phyloP scores from a whole-genome alignment of 441 rosid species.

The Gossypium gossypioides region DNA sequence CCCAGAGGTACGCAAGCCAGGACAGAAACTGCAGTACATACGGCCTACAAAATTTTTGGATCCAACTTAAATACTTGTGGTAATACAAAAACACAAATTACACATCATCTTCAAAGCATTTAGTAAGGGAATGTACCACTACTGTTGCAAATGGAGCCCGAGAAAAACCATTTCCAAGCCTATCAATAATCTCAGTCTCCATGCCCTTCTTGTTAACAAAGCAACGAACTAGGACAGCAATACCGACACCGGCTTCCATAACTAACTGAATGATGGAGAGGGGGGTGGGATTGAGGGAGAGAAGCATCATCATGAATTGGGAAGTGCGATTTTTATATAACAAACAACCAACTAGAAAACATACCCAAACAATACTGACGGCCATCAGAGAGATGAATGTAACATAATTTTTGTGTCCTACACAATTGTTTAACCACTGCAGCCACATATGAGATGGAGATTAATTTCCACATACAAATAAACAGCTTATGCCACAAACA shows the following conservation, averaged over 20 bases:
- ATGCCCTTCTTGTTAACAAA: constrained; percentile 49
- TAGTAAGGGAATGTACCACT: constrained; percentile 36
- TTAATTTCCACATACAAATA: constrained; percentile 14
- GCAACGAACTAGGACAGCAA: constrained; percentile 55
- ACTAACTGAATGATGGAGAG: constrained; percentile 28
- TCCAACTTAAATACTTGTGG: constrained; percentile 12
- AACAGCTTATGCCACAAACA: constrained; percentile 2
- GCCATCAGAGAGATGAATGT: constrained; percentile 59
- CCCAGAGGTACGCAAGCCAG: constrained; percentile 55
- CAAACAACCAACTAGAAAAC: constrained; percentile 14
- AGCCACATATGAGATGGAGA: constrained; percentile 22
- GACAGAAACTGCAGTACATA: constrained; percentile 51
- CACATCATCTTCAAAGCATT: background rate
- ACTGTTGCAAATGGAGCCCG: constrained; percentile 61
- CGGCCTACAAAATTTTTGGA: constrained; percentile 30
- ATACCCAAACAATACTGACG: constrained; percentile 54
- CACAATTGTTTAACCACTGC: constrained; percentile 76
- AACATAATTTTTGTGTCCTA: constrained; percentile 49
- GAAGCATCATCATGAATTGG: constrained; percentile 14
- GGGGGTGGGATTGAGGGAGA: background rate
- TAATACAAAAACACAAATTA: background rate
- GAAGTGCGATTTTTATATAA: constrained; percentile 6
- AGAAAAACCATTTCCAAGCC: constrained; percentile 72
- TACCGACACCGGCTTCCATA: constrained; percentile 54
- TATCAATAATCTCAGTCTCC: constrained; percentile 58